Evolutionary conservation across 345 rosid genomes (phyloP).

Genomic region (Rubroshorea leprosula): DNA sequence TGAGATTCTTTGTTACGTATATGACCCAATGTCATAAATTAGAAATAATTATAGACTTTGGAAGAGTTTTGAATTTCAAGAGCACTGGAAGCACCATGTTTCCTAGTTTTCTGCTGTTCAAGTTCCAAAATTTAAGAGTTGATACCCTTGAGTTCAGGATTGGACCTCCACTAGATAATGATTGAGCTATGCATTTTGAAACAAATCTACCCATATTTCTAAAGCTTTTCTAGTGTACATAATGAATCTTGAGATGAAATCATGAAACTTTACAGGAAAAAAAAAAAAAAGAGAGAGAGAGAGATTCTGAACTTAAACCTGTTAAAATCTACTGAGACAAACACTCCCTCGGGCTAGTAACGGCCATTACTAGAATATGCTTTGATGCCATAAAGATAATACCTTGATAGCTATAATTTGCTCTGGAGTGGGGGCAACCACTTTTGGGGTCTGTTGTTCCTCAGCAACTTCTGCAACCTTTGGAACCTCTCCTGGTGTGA

Average conservation of each 20-base stretch:
- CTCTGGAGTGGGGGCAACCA: conserved; percentile 90
- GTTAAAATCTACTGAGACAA: neutral
- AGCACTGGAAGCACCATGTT: neutral
- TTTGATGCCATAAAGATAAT: conserved; percentile 4
- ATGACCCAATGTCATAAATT: too few relatives aligned
- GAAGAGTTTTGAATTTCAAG: neutral
- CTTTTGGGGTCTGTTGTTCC: conserved; percentile 57
- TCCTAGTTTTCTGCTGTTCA: neutral
- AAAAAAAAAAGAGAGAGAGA: neutral
- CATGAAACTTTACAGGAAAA: too few relatives aligned
- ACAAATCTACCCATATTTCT: neutral
- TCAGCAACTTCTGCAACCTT: conserved; percentile 48
- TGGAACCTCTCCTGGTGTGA: conserved; percentile 50
- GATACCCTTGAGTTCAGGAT: neutral
- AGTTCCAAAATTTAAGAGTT: neutral
- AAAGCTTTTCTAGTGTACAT: neutral
- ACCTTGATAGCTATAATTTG: conserved; percentile 97
- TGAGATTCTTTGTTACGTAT: too few relatives aligned
- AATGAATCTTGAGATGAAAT: neutral
- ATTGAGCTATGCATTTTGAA: neutral
- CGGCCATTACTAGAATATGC: neutral
- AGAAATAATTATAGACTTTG: too few relatives aligned
- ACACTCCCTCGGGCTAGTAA: too few relatives aligned
- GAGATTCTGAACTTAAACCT: neutral
- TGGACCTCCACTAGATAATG: neutral